Evolutionary conservation across 176 grass and related monocot species (phyloP), one percentile per base, ranked within the genome.

Genomic region (Oryza nivara): DNA sequence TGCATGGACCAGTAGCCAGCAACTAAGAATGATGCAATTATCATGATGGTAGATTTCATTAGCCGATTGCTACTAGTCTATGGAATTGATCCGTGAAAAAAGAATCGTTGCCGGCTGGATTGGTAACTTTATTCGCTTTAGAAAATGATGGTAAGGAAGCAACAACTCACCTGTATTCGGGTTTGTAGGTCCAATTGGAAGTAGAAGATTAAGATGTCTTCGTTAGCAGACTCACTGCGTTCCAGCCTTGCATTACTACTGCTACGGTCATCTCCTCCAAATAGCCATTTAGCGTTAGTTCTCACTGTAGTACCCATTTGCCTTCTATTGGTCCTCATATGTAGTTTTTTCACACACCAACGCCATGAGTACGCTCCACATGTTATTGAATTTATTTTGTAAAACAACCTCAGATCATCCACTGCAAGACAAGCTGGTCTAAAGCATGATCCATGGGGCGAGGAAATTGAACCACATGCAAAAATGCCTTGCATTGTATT

Each of bases 181-280:
- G 91, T 93, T 69, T 93, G 91, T 69, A 98, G 66, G 85, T 98
- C 96, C 81, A 95, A 86, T 78, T 99, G 96, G 72, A 96, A 99
- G 69, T 94, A 96, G 87, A 99, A 99, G 58, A 96, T 86, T 72
- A 99, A 85, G n/a, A 99, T 94, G 85, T 96, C 96, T 78, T 96
- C 96, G 69, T 96, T 90, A 65, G 96, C 93, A 92, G 91, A 82
- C 70, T 99, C 96, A 70, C 96, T 96, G 78, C 81, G 91, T 88
- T 96, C 96, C 20, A 94, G 86, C 38, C 84, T 96, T 28, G 86
- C 88, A 72, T 92, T 66, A 70, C 82, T 84, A 43, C 79, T 92
- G n/a, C 73, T 91, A 76, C 89, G 83, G 15, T 35, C 88, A 12
- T 90, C 88, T 83, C 89, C 88, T 49, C 87, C 91, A 82, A 91